Conservation (phyloP, 2,329 filamentous ascomycete genomes). For the Capronia epimyces region DNA sequence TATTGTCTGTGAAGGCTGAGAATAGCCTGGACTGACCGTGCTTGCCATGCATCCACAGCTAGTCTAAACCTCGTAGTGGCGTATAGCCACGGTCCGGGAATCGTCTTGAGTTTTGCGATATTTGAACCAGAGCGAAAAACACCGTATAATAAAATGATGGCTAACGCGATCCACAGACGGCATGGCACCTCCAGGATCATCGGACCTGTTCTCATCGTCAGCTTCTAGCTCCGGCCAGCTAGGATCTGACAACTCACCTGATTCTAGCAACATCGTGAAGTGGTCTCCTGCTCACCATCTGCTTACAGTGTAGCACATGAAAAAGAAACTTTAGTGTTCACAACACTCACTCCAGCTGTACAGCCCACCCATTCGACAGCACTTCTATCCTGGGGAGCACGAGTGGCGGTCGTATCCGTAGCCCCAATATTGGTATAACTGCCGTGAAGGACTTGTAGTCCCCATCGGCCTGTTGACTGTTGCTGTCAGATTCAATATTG, state of each 20-base stretch:
- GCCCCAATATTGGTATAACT: too few species aligned
- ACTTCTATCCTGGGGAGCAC: too few species aligned
- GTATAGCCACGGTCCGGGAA: slow-evolving; percentile 24
- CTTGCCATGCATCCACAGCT: slow-evolving; percentile 24
- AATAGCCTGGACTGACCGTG: slow-evolving; percentile 19
- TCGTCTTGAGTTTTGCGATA: slow-evolving; percentile 14
- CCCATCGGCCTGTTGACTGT: too few species aligned
- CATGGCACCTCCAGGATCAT: slow-evolving; percentile 61
- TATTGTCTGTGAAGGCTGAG: slow-evolving; percentile 43
- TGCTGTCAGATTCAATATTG: too few species aligned
- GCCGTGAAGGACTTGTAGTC: too few species aligned
- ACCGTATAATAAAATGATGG: slow-evolving; percentile 5
- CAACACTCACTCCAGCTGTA: too few species aligned
- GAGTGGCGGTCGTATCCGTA: too few species aligned
- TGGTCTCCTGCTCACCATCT: background rate
- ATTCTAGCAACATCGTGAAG: background rate
- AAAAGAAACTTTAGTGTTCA: too few species aligned
- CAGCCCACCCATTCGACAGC: too few species aligned
- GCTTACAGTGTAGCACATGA: too few species aligned
- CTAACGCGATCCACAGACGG: slow-evolving; percentile 11
- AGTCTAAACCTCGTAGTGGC: slow-evolving; percentile 20
- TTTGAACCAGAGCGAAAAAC: slow-evolving; percentile 1
- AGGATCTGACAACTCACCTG: slow-evolving; percentile 30
- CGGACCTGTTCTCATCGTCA: slow-evolving; percentile 68
- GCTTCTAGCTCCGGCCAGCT: slow-evolving; percentile 32